These are phyloP conservation scores for Pseudocercospora cruenta DNA, from an alignment of 2,329 filamentous ascomycete genomes.

Conservation along the genomic window DNA sequence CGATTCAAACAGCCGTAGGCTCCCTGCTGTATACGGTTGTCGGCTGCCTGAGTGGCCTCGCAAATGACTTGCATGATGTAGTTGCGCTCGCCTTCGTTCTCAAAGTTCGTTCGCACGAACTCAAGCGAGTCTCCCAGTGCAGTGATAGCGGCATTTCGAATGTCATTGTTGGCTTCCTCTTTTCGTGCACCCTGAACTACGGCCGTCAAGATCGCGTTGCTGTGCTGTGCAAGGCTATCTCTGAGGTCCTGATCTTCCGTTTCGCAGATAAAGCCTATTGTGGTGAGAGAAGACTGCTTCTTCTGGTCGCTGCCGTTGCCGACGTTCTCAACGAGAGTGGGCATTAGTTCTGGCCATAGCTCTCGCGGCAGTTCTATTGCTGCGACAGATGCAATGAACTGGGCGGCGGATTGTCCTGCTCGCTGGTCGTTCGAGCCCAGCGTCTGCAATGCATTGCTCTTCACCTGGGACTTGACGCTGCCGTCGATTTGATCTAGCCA, in stretches of 20 bases:
- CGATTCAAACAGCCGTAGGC: conserved; percentile 97
- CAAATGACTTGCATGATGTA: conserved; percentile 99
- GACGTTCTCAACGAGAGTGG: conserved; percentile 86
- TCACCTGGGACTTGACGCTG: conserved; percentile 83
- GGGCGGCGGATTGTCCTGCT: conserved; percentile 85
- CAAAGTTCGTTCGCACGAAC: conserved; percentile 97
- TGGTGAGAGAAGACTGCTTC: conserved; percentile 91
- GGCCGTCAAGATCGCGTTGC: conserved; percentile 95
- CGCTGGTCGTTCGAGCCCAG: conserved; percentile 77
- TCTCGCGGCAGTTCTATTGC: conserved; percentile 90
- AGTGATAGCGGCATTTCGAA: conserved; percentile 88
- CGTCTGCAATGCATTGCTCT: conserved; percentile 86
- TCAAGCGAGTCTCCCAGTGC: conserved; percentile 95
- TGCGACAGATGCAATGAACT: conserved; percentile 94
- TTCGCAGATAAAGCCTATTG: conserved; percentile 99
- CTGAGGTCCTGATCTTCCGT: conserved; percentile 87
- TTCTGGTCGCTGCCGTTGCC: conserved; percentile 82
- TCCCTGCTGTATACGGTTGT: conserved; percentile 89
- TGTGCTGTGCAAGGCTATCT: conserved; percentile 78
- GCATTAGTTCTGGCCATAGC: conserved; percentile 93
- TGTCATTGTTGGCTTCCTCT: conserved; percentile 89
- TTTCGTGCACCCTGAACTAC: conserved; percentile 97
- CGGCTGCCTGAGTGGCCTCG: conserved; percentile 93
- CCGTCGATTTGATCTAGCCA: conserved; percentile 84
- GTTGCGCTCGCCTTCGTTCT: conserved; percentile 98